Evolutionary conservation across 805 yeast genomes (phyloP).

Genomic region (Candida morakotiae): DNA sequence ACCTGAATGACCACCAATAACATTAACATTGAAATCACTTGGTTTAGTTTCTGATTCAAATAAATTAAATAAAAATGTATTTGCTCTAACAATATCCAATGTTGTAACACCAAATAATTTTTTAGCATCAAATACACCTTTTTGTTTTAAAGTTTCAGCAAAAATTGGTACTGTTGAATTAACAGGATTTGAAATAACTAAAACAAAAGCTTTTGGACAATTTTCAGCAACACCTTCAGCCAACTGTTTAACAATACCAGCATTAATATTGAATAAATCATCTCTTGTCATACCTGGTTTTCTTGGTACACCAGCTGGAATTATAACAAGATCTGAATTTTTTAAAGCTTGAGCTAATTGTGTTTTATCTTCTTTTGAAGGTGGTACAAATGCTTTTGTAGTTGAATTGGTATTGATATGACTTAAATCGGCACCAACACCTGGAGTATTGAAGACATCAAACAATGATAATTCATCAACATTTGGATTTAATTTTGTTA

Average conservation of each 20-base stretch:
- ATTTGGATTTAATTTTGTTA: constrained; percentile 65
- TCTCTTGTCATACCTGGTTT: constrained; percentile 95
- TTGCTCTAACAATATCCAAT: constrained; percentile 82
- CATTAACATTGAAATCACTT: constrained; percentile 61
- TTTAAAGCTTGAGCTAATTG: constrained; percentile 43
- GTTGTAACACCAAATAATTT: constrained; percentile 86
- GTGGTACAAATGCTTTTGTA: constrained; percentile 60
- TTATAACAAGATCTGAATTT: constrained; percentile 46
- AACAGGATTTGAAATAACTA: constrained; percentile 90
- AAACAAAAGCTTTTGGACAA: constrained; percentile 72
- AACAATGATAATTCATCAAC: constrained; percentile 68
- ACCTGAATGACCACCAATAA: constrained; percentile 94
- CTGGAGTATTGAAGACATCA: constrained; percentile 81
- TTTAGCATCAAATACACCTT: constrained; percentile 65
- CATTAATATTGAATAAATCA: constrained; percentile 80
- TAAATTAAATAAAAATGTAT: constrained; percentile 67
- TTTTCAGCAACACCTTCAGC: constrained; percentile 70
- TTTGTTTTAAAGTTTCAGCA: constrained; percentile 68
- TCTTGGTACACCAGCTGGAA: constrained; percentile 90
- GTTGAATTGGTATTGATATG: constrained; percentile 72
- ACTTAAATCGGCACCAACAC: constrained; percentile 84
- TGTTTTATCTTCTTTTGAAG: constrained; percentile 44
- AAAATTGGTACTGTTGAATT: constrained; percentile 91
- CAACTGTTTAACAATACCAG: constrained; percentile 70
- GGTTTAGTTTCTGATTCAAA: constrained; percentile 41